Evolutionary conservation across 805 yeast genomes (phyloP).

Genomic region (Phaffomyces antillensis): DNA sequence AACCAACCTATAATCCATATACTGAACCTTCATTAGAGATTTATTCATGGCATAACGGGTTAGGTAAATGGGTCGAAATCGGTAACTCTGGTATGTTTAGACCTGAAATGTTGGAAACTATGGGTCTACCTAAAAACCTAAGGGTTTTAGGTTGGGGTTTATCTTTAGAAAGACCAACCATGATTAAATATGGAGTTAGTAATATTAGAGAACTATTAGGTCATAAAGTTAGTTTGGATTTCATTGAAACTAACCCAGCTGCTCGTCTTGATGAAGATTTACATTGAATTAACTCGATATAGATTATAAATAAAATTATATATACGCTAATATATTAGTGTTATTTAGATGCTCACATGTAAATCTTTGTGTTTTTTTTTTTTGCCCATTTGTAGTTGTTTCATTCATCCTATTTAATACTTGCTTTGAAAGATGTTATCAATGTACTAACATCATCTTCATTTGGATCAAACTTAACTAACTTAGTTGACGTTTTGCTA

Average conservation of each 20-base stretch:
- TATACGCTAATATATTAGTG: background rate
- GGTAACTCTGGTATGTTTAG: slow-evolving; percentile 99
- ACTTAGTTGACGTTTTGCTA: slow-evolving; percentile 1
- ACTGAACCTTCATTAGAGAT: slow-evolving; percentile 98
- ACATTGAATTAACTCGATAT: slow-evolving; percentile 1
- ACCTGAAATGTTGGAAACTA: slow-evolving; percentile 97
- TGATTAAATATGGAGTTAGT: slow-evolving; percentile 95
- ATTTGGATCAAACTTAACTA: slow-evolving; percentile 1
- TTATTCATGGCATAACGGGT: slow-evolving; percentile 91
- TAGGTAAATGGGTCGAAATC: slow-evolving; percentile 96
- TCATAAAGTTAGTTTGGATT: slow-evolving; percentile 91
- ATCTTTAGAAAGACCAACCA: slow-evolving; percentile 96
- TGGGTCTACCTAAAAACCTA: slow-evolving; percentile 94
- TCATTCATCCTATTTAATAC: too few species aligned
- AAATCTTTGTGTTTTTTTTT: background rate
- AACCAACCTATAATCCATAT: slow-evolving; percentile 98
- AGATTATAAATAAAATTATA: background rate
- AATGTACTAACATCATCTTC: background rate
- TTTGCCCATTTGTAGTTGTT: too few species aligned
- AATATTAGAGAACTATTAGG: slow-evolving; percentile 96
- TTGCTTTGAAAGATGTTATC: background rate
- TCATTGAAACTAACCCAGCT: slow-evolving; percentile 94
- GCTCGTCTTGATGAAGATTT: slow-evolving; percentile 85
- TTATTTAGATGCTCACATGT: background rate
- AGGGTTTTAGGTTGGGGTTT: slow-evolving; percentile 97